phyloP scores from a whole-genome alignment of 2,329 filamentous ascomycete genomes.

The Graphilbum ipis-grandicollis region DNA sequence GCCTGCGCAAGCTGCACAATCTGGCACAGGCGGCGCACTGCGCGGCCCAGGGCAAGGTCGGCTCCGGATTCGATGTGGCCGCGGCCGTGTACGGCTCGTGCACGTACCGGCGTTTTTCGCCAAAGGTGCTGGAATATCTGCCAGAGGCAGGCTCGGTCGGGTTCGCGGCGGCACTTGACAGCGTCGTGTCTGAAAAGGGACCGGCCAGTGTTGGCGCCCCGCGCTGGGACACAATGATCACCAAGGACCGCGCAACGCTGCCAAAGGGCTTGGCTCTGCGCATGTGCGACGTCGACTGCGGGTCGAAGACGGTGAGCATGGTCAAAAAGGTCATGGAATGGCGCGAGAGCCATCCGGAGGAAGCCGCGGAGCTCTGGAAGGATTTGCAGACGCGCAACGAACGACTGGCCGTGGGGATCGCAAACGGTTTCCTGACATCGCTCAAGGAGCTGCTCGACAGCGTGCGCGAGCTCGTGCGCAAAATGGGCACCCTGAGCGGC shows the following conservation, averaged over 20 bases:
- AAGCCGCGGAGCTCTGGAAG: conserved; percentile 57
- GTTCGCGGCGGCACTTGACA: conserved; percentile 49
- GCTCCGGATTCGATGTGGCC: conserved; percentile 89
- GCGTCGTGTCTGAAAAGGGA: conserved; percentile 46
- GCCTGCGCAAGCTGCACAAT: conserved; percentile 61
- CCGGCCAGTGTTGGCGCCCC: conserved; percentile 16
- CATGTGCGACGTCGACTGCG: conserved; percentile 94
- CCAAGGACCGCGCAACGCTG: conserved; percentile 50
- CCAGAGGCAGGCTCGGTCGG: conserved; percentile 47
- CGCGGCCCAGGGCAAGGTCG: conserved; percentile 90
- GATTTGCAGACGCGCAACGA: conserved; percentile 61
- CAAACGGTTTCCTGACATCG: too few species aligned
- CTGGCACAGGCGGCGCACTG: conserved; percentile 88
- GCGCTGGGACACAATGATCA: conserved; percentile 66
- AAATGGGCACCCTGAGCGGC: conserved; percentile 55
- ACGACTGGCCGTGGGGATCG: conserved; percentile 43
- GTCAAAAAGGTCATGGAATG: conserved; percentile 81
- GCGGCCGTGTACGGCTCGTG: conserved; percentile 85
- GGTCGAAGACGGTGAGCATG: conserved; percentile 87
- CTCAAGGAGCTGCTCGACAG: too few species aligned
- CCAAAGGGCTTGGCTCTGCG: conserved; percentile 60
- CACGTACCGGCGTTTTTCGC: conserved; percentile 83
- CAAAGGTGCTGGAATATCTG: conserved; percentile 48
- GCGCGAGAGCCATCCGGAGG: conserved; percentile 46
- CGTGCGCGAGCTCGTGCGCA: conserved; percentile 48